Base-by-base conservation (phyloP, 306 rosid genomes). In the Cercis canadensis region DNA sequence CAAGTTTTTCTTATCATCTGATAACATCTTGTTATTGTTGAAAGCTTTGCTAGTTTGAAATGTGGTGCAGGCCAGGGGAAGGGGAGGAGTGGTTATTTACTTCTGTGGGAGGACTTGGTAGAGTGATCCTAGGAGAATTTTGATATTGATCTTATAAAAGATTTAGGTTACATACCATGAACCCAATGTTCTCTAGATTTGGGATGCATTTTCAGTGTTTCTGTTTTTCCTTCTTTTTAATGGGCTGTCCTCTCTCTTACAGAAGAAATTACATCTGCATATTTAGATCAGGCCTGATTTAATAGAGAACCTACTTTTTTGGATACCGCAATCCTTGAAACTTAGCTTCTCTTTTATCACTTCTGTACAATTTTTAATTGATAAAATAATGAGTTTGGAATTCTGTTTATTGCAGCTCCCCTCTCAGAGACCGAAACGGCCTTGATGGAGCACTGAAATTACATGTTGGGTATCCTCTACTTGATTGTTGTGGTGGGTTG, bases 351-450 rank as follows among this genome's bases (percentile, higher is more conserved):
- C 34, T 24, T 1, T 61, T 4, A 6, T 8, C 5, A 5, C 13
- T 64, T 57, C 33, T 43, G 64, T 16, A 14, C 21, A 34, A 36
- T 40, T 11, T 46, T 11, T 46, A 0, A 37, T 39, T 49, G 44
- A 44, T 40, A 14, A 72, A 54, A 44, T 62, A 62, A 65, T 8
- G 24, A 31, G 51, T 54, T 70, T 7, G 53, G 18, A 78, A 70
- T 66, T 70, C 58, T 77, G 65, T 81, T 69, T 71, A 65, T 81
- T 87, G 86, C 96, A 95, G 99, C 97, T 32, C 99, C 99, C 10
- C 83, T 95, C 53, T 89, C 99, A 0, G 99, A 95, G 83, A 95
- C 96, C 39, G 99, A 95, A 78, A 75, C 91, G 1, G 97, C 99
- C 54, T 75, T 95, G 88, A 95, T 95, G 92, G 99, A 95, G 72